Evolutionary conservation across 2,329 filamentous ascomycete genomes (phyloP), one percentile per base, ranked within the genome.

Genomic region (Chaetoscypha palmicola): DNA sequence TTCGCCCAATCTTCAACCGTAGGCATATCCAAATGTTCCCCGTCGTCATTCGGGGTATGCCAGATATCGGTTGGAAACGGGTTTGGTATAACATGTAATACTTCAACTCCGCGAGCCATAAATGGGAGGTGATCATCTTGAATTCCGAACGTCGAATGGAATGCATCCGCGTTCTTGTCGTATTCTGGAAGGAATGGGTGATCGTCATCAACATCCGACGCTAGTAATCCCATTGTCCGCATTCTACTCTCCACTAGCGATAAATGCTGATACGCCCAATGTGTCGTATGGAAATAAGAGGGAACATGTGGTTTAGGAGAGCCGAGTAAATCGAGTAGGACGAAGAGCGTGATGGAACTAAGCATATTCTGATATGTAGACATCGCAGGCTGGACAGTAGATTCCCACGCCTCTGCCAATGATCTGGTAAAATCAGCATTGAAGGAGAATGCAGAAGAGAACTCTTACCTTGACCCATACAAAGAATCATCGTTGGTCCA

Each of bases 101-200:
- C 74, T 21, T 94, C 83, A 0, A 97, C 91, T 1, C 92, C 92
- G 26, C 87, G 77, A 26, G 69, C 69, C 73, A 97, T 79, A 58
- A 98, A 98, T 1, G 92, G 92, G 4, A 96, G 64, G 62, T 98
- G 92, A 59, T 98, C 92, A 61, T 98, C 92, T 50, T 81, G 73
- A 8, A 95, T 77, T 11, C 69, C 64, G 16, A 22, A 37, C 65
- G 79, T 35, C 62, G 71, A 42, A 59, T 62, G 32, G 50, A 86
- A 74, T 24, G 67, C 63, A 38, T 69, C 59, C 1, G 63, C 50
- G 19, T 60, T 62, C 62, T 81, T 86, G 16, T 71, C 67, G 1
- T 67, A 60, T 32, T 94, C 83, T 5, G 73, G 67, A 3, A 96
- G 68, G 60, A 94, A 95, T n/a, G 55, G 51, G 0, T 74, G 59